phyloP scores from a whole-genome alignment of 441 rosid species.

The Croton laevigatus region DNA sequence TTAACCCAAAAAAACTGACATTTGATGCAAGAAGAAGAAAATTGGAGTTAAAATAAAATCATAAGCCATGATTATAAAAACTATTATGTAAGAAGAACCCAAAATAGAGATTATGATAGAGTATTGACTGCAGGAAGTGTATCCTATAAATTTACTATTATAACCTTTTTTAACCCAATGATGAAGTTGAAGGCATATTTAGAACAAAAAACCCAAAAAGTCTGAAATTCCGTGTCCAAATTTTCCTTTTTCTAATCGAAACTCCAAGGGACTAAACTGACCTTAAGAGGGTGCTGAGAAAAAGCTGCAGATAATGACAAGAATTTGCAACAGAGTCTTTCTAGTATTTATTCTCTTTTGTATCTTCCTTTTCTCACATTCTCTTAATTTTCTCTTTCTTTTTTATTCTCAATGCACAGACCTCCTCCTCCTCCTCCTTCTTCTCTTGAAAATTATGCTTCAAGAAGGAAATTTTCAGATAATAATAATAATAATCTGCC shows the following conservation, averaged over 20 bases:
- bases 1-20: too few relatives aligned
- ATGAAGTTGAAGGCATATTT: constrained; percentile 31
- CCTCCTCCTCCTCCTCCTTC: constrained; percentile 13
- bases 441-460: constrained; percentile 20
- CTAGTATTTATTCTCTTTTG: constrained; percentile 39
- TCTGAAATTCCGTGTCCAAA: constrained; percentile 33
- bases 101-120: not conserved
- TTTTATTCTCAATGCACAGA: not conserved
- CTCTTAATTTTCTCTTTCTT: not conserved
- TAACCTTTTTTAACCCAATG: constrained; percentile 31
- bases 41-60: too few relatives aligned
- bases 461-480: constrained; percentile 1
- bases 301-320: constrained; percentile 52
- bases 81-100: not conserved
- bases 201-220: constrained; percentile 8
- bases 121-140: not conserved
- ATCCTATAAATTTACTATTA: not conserved
- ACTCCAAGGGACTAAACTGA: constrained; percentile 36
- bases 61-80: too few relatives aligned
- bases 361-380: constrained; percentile 17
- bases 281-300: constrained; percentile 18
- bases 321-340: constrained; percentile 33
- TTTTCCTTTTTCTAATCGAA: constrained; percentile 43
- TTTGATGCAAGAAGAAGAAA: too few relatives aligned
- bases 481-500: not conserved